Percentiles rank a stretch among this genome's conserved stretches.
These are phyloP conservation scores for Silybum marianum DNA, from an alignment of 129 eudicot species.

Conservation along the genomic window DNA sequence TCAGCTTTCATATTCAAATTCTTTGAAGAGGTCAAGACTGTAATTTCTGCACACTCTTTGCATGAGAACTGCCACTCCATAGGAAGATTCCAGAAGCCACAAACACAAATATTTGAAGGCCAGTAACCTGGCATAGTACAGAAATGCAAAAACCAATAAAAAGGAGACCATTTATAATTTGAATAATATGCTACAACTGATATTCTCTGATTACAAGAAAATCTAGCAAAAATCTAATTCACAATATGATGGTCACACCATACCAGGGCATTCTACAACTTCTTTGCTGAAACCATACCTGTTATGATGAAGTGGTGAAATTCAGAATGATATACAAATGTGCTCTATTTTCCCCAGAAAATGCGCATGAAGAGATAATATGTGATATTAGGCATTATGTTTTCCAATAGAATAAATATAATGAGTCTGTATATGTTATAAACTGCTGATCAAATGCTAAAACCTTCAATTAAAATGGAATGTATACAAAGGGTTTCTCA, in stretches of 20 bases:
- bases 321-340: constrained; percentile 8
- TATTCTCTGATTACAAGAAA: constrained; percentile 8
- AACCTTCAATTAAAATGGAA: too few species aligned
- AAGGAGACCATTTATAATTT: neutral
- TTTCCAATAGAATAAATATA: neutral
- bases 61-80: constrained; percentile 89
- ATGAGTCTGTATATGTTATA: neutral
- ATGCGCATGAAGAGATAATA: constrained; percentile 2
- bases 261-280: constrained; percentile 98
- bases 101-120: constrained; percentile 80
- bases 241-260: constrained; percentile 10
- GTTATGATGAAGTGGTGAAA: constrained; percentile 31
- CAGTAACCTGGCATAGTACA: constrained; percentile 61
- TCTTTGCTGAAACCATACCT: constrained; percentile 96
- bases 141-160: constrained; percentile 7
- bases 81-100: constrained; percentile 97
- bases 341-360: constrained; percentile 1
- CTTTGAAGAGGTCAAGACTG: constrained; percentile 45
- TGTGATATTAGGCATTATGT: too few species aligned
- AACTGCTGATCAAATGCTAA: too few species aligned
- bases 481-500: too few species aligned
- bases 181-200: constrained; percentile 19
- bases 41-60: constrained; percentile 52
- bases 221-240: neutral
- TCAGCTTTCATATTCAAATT: constrained; percentile 35